These are phyloP conservation scores for Leccinum subgranulosum DNA, from an alignment of 768 basidiomycete species.

Conservation along the genomic window DNA sequence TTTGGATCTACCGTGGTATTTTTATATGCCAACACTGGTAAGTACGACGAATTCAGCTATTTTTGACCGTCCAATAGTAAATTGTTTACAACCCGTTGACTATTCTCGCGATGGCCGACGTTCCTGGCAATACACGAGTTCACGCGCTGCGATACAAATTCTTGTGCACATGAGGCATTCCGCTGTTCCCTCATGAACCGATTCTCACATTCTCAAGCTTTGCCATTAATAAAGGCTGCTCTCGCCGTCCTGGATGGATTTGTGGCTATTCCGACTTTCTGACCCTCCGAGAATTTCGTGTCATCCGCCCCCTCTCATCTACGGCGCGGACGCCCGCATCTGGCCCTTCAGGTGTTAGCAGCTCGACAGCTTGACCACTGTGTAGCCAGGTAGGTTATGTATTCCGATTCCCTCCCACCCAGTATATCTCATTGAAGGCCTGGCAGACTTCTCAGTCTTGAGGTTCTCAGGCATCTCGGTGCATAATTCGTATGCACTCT, in stretches of 20 bases:
- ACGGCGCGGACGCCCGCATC: background rate
- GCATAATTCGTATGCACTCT: background rate
- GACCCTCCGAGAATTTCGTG: background rate
- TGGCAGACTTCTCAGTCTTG: background rate
- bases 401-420: background rate
- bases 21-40: background rate
- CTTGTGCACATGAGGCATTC: slow-evolving; percentile 4
- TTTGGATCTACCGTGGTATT: background rate
- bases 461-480: background rate
- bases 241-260: background rate
- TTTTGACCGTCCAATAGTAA: background rate
- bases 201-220: background rate
- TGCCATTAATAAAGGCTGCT: slow-evolving; percentile 6
- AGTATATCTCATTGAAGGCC: background rate
- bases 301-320: background rate
- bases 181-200: slow-evolving; percentile 9
- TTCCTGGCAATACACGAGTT: background rate
- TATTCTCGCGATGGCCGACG: background rate
- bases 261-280: background rate
- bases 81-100: background rate
- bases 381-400: slow-evolving; percentile 1
- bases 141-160: slow-evolving; percentile 9
- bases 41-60: background rate
- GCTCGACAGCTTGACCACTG: background rate
- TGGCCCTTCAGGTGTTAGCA: background rate